These are phyloP conservation scores for Leishmania major DNA, from an alignment of 208 protist genomes.

Conservation along the genomic window DNA sequence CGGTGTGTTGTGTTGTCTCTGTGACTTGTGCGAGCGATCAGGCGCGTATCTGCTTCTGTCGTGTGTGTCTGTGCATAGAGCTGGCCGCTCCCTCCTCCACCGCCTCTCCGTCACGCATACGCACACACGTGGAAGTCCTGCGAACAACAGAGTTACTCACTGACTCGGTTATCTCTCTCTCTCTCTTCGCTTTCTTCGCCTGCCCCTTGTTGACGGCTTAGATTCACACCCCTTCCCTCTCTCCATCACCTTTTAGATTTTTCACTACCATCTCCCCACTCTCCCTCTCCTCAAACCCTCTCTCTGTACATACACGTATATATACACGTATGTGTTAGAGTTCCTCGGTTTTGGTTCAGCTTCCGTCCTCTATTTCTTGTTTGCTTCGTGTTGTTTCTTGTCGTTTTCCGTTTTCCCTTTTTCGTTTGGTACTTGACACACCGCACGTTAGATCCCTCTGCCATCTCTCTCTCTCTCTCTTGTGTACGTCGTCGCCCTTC, in stretches of 20 bases:
- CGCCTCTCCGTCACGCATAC: not conserved
- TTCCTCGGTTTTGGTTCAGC: conserved; percentile 1
- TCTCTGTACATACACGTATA: not conserved
- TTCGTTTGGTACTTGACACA: not conserved
- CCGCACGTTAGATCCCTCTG: not conserved
- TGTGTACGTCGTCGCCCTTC: not conserved
- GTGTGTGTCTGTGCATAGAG: not conserved
- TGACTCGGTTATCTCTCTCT: not conserved
- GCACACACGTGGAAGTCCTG: not conserved
- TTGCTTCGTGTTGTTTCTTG: not conserved
- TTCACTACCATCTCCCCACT: not conserved
- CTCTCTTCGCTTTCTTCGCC: not conserved
- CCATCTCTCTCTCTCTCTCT: not conserved
- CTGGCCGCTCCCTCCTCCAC: not conserved
- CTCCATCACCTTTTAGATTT: not conserved
- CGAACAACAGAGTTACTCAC: not conserved
- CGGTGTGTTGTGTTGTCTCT: not conserved
- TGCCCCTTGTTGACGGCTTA: not conserved
- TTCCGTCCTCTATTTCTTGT: not conserved
- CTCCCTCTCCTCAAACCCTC: not conserved
- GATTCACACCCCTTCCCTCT: not conserved
- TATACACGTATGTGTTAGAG: not conserved
- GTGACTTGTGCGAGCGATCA: not conserved
- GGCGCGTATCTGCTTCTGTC: not conserved
- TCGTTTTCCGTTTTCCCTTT: conserved; percentile 6